These are phyloP conservation scores for Zygosaccharomyces pseudobailii DNA, from an alignment of 1,139 yeast species.

Conservation along the genomic window DNA sequence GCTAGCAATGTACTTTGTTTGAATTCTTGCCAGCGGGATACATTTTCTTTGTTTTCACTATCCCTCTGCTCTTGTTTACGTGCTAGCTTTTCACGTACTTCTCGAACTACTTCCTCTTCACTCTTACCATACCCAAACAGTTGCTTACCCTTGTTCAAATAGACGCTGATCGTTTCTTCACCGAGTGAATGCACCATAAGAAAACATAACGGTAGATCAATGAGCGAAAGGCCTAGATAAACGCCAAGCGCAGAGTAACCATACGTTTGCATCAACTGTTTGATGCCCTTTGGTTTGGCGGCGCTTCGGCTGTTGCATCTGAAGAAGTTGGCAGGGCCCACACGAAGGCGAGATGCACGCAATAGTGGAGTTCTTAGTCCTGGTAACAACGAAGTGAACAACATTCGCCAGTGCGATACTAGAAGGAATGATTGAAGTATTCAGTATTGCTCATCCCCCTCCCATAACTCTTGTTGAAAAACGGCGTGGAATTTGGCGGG, in stretches of 20 bases:
- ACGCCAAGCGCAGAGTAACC: slow-evolving; percentile 91
- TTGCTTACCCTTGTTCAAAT: slow-evolving; percentile 58
- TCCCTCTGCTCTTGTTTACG: slow-evolving; percentile 17
- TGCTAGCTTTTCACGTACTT: slow-evolving; percentile 21
- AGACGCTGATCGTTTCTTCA: slow-evolving; percentile 65
- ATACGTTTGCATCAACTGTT: slow-evolving; percentile 72
- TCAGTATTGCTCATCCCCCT: not conserved
- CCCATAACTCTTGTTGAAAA: not conserved
- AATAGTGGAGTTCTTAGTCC: slow-evolving; percentile 1
- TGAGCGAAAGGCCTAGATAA: slow-evolving; percentile 59
- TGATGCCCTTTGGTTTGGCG: slow-evolving; percentile 31
- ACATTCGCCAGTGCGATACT: not conserved
- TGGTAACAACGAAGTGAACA: not conserved
- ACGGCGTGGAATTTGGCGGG: not conserved
- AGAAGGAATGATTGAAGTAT: not conserved
- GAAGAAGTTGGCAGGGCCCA: slow-evolving; percentile 3
- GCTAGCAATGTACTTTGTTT: slow-evolving; percentile 46
- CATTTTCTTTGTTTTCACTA: slow-evolving; percentile 18
- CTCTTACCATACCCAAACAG: slow-evolving; percentile 55
- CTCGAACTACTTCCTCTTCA: slow-evolving; percentile 30
- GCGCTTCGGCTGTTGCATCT: slow-evolving; percentile 6
- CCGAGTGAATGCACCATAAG: slow-evolving; percentile 81
- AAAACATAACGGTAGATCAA: slow-evolving; percentile 84
- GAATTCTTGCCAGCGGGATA: slow-evolving; percentile 25
- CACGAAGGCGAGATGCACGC: not conserved